Conservation (phyloP, 2,329 filamentous ascomycete species). For the Fusarium newnesense region DNA sequence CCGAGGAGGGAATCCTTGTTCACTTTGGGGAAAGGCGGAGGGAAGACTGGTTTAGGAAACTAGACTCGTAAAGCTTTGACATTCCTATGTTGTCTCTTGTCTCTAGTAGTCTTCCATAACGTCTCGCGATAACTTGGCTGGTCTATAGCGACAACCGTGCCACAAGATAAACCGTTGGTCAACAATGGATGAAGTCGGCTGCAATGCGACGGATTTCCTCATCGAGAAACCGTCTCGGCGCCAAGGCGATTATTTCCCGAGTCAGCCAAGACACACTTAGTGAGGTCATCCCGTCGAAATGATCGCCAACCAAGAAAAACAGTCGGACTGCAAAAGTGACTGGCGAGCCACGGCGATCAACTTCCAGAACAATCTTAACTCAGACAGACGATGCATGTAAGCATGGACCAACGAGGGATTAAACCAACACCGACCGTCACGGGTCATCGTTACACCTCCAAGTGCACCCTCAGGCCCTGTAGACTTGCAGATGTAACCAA, state of each 20-base stretch:
- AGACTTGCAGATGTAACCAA: neutral
- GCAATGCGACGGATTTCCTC: neutral
- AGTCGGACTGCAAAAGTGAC: neutral
- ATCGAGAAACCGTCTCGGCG: neutral
- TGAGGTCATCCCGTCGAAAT: slow-evolving; percentile 26
- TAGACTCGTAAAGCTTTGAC: neutral
- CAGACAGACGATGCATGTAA: neutral
- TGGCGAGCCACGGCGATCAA: slow-evolving; percentile 25
- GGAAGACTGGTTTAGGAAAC: neutral
- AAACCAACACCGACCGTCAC: neutral
- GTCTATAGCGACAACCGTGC: neutral
- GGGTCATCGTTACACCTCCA: neutral
- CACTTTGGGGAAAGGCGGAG: neutral
- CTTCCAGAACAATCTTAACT: neutral
- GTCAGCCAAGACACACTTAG: slow-evolving; percentile 10
- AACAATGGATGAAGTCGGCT: neutral
- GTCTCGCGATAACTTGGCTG: neutral
- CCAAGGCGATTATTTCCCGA: slow-evolving; percentile 28
- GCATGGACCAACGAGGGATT: slow-evolving; percentile 32
- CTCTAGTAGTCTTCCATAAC: neutral
- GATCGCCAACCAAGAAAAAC: slow-evolving; percentile 6
- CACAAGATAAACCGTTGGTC: neutral
- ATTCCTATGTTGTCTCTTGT: neutral
- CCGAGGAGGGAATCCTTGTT: neutral
- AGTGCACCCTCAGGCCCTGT: neutral